Evolutionary conservation across 805 yeast species (phyloP), one percentile per base, ranked within the genome.

Genomic region (Cyberlindnera nakhonratchasimensis): DNA sequence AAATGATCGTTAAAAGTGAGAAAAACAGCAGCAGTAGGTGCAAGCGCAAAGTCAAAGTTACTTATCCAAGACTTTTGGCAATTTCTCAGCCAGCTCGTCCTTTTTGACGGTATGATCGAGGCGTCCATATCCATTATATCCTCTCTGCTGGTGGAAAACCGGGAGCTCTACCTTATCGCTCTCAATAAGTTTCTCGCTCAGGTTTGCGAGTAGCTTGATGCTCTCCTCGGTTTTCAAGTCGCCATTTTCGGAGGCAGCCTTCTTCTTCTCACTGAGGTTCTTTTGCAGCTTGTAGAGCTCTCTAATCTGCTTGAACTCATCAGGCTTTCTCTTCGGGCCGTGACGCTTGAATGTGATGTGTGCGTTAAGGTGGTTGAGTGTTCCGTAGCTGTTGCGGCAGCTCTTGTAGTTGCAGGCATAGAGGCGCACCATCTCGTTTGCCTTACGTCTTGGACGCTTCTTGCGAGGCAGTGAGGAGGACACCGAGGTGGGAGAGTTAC

Each of bases 341-440:
- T 77, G 83, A 13, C 64, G 65, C 45, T 78, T 80, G 48, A 72
- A 64, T 2, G 66, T 52, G 28, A 77, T 73, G 53, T 77, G 83
- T 12, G 80, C 77, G 50, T 77, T 77, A 26, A 77, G 59, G 54
- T 77, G 83, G 54, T 78, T 77, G 30, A 77, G 64, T 5, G 83
- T 78, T 12, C 83, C 83, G 52, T 77, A 77, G 8, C 75, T 72
- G 58, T 78, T 78, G 7, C 64, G 59, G 46, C 83, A 78, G 10
- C 64, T 65, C 20, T 61, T 59, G 49, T 54, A 70, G 39, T 65
- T 74, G 55, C 83, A 77, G 18, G 61, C 63, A 56, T 77, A 77
- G 5, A 75, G 50, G 35, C 83, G 66, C 45, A 74, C 79, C 53
- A 78, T 75, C 53, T 78, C 82, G 41, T 72, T 70, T 37, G 72